Percentiles rank a stretch among this genome's conserved stretches.
These are phyloP conservation scores for Aspergillus ruber DNA, from an alignment of 2,329 filamentous ascomycete genomes.

Conservation along the genomic window DNA sequence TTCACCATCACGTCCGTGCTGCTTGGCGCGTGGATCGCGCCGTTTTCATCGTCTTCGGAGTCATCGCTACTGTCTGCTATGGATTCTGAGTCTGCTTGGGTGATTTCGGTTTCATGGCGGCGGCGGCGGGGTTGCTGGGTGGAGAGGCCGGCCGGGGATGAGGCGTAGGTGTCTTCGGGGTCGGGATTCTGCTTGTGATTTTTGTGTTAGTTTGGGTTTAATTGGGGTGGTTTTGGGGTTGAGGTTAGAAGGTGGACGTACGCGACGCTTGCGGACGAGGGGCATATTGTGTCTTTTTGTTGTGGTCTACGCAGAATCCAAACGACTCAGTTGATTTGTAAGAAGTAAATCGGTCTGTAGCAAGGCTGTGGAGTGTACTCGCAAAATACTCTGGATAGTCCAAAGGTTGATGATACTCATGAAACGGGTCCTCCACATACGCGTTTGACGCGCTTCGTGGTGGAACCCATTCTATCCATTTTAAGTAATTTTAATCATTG, in stretches of 20 bases:
- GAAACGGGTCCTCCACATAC: slow-evolving; percentile 4
- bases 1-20: slow-evolving; percentile 46
- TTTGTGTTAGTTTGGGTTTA: neutral
- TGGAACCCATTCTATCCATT: slow-evolving; percentile 13
- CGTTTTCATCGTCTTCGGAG: slow-evolving; percentile 12
- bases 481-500: slow-evolving; percentile 3
- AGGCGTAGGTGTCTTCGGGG: neutral
- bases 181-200: slow-evolving; percentile 6
- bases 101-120: slow-evolving; percentile 9
- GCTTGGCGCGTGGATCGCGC: slow-evolving; percentile 18
- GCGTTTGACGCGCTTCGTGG: slow-evolving; percentile 15
- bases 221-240: neutral
- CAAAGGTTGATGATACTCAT: neutral
- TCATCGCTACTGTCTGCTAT: slow-evolving; percentile 4
- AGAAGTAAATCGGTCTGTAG: no score
- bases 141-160: neutral
- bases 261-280: slow-evolving; percentile 23
- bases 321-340: no score
- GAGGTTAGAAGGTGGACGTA: slow-evolving; percentile 8
- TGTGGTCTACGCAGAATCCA: no score
- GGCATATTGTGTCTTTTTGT: slow-evolving; percentile 15
- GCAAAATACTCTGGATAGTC: slow-evolving; percentile 1
- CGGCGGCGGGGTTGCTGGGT: slow-evolving; percentile 6
- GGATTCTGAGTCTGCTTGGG: slow-evolving; percentile 4
- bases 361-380: neutral